Evolutionary conservation across 106 monocot species (phyloP).

Genomic region (Allium sativum): DNA sequence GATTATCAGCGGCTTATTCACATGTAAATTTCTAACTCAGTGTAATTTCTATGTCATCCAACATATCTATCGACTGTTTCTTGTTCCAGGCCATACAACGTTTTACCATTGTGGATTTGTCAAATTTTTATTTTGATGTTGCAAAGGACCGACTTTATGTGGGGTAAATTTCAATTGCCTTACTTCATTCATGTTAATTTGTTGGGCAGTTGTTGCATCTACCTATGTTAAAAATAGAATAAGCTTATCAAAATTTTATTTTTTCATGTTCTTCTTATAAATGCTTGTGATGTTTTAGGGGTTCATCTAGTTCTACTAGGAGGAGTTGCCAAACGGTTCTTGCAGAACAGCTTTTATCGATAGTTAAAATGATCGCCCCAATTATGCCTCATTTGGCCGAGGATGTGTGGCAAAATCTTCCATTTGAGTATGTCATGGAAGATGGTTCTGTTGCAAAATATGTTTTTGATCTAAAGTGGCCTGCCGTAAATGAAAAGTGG

Average conservation of each 20-base stretch:
- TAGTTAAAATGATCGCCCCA: slow-evolving; percentile 72
- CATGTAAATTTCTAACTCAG: background rate
- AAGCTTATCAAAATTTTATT: too few species aligned
- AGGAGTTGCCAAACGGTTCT: slow-evolving; percentile 93
- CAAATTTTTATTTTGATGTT: slow-evolving; percentile 94
- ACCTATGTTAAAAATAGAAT: background rate
- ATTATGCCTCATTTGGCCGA: slow-evolving; percentile 89
- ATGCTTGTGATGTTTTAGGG: slow-evolving; percentile 27
- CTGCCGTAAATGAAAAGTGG: slow-evolving; percentile 48
- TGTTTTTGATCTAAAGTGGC: slow-evolving; percentile 86
- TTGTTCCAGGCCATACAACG: slow-evolving; percentile 72
- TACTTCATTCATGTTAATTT: background rate
- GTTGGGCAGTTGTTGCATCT: background rate
- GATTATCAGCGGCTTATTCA: background rate
- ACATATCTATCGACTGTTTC: background rate
- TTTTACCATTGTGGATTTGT: slow-evolving; percentile 95
- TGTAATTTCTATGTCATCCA: background rate
- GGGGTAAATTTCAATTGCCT: slow-evolving; percentile 49
- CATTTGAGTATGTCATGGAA: slow-evolving; percentile 46
- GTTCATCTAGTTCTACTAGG: slow-evolving; percentile 66
- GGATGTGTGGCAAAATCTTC: slow-evolving; percentile 97
- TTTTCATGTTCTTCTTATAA: too few species aligned
- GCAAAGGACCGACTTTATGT: slow-evolving; percentile 99
- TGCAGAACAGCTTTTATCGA: slow-evolving; percentile 66
- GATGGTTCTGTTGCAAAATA: slow-evolving; percentile 58